These are phyloP conservation scores for Zoysia japonica DNA, from an alignment of 176 grass and related monocot genomes.

Conservation along the genomic window DNA sequence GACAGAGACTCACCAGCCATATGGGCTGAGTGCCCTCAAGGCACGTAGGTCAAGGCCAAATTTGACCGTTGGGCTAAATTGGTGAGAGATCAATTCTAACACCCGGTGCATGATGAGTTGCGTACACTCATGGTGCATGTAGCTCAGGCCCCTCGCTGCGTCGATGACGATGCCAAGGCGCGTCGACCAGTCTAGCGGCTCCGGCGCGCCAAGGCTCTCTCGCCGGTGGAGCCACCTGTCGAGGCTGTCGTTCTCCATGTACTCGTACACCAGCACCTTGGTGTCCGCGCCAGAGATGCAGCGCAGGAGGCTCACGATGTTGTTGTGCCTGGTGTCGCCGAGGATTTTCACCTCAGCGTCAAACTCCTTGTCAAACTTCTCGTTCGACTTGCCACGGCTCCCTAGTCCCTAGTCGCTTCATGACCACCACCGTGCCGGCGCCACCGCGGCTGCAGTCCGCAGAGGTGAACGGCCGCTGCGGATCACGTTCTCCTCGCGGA, in stretches of 20 bases:
- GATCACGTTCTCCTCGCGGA: too few relatives aligned
- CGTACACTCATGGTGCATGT: conserved; percentile 63
- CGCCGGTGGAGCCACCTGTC: conserved; percentile 50
- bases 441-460: too few relatives aligned
- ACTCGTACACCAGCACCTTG: conserved; percentile 60
- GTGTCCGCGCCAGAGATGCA: conserved; percentile 44
- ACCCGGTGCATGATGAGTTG: conserved; percentile 53
- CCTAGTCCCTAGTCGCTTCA: neutral
- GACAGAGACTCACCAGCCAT: too few relatives aligned
- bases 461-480: too few relatives aligned
- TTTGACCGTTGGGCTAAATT: too few relatives aligned
- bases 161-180: conserved; percentile 61
- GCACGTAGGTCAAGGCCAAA: too few relatives aligned
- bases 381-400: conserved; percentile 6
- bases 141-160: conserved; percentile 47
- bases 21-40: too few relatives aligned
- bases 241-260: conserved; percentile 70
- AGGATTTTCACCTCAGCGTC: conserved; percentile 54
- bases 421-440: too few relatives aligned
- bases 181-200: conserved; percentile 53
- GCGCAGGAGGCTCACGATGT: conserved; percentile 63
- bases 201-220: neutral
- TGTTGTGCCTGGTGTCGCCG: conserved; percentile 53
- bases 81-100: too few relatives aligned
- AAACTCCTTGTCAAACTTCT: conserved; percentile 48